phyloP scores from a whole-genome alignment of 495 filamentous ascomycete species.

The Podospora pseudocomata region DNA sequence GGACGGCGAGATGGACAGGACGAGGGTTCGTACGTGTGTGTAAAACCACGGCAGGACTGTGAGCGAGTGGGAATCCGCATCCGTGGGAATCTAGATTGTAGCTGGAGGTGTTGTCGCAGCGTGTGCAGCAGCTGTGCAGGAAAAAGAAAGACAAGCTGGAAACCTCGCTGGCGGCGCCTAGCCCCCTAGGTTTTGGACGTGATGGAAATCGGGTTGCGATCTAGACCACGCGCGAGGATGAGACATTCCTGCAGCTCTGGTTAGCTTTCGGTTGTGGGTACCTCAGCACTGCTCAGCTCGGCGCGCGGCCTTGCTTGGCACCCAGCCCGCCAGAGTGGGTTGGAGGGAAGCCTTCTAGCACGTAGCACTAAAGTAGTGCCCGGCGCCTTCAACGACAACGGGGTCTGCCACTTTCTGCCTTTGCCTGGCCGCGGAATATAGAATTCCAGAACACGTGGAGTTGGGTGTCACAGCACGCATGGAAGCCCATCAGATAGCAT shows the following conservation, averaged over 20 bases:
- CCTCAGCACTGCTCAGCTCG: background rate
- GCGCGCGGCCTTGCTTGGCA: background rate
- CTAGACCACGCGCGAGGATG: constrained; percentile 5
- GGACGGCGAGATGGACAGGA: background rate
- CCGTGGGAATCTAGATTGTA: background rate
- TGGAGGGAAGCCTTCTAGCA: background rate
- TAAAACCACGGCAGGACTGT: background rate
- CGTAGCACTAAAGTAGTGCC: constrained; percentile 10
- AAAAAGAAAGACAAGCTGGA: constrained; percentile 6
- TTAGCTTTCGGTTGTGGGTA: constrained; percentile 8
- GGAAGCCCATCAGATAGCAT: background rate
- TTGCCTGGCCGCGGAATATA: background rate
- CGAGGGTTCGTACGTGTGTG: background rate
- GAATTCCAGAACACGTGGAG: constrained; percentile 10
- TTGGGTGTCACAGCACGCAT: background rate
- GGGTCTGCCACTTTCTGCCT: background rate
- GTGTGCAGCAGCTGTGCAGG: background rate
- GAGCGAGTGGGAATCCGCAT: background rate
- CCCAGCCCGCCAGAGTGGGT: constrained; percentile 4
- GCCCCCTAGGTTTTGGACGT: constrained; percentile 1
- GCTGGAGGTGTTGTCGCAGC: background rate
- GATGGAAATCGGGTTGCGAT: background rate
- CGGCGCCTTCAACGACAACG: background rate
- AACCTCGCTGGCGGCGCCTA: constrained; percentile 4
- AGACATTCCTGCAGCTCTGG: constrained; percentile 4